Evolutionary conservation across 2,329 filamentous ascomycete species (phyloP).

Genomic region (Madurella fahalii): DNA sequence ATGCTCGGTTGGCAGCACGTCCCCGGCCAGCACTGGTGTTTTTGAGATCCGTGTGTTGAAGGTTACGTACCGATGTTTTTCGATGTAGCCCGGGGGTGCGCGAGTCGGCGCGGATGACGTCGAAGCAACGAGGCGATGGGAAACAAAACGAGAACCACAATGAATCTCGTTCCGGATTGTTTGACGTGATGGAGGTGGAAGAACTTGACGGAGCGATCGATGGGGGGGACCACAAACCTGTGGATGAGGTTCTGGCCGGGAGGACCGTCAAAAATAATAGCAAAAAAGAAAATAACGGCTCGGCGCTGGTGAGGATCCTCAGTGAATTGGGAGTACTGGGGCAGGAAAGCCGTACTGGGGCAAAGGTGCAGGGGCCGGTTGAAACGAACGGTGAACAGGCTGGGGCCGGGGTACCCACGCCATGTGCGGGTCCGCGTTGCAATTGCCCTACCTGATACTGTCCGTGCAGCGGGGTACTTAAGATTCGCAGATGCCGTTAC

Average conservation of each 20-base stretch:
- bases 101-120: conserved; percentile 1
- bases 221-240: neutral
- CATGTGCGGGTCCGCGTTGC: conserved; percentile 11
- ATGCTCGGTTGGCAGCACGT: conserved; percentile 5
- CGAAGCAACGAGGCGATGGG: neutral
- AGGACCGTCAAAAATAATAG: conserved; percentile 17
- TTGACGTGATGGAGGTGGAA: neutral
- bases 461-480: neutral
- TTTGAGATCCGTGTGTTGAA: conserved; percentile 21
- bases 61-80: conserved; percentile 14
- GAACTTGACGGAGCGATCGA: neutral
- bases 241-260: conserved; percentile 13
- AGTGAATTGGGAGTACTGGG: conserved; percentile 12
- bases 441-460: conserved; percentile 5
- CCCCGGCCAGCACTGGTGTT: conserved; percentile 17
- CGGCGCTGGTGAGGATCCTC: conserved; percentile 22
- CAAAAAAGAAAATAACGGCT: conserved; percentile 24
- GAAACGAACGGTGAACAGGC: conserved; percentile 23
- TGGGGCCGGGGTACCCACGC: conserved; percentile 3
- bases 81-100: neutral
- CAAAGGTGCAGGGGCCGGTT: conserved; percentile 18
- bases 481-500: too few relatives aligned
- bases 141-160: neutral
- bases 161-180: conserved; percentile 1
- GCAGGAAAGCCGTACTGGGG: conserved; percentile 5